Conservation (phyloP, 441 rosid genomes). For the Theobroma grandiflorum region DNA sequence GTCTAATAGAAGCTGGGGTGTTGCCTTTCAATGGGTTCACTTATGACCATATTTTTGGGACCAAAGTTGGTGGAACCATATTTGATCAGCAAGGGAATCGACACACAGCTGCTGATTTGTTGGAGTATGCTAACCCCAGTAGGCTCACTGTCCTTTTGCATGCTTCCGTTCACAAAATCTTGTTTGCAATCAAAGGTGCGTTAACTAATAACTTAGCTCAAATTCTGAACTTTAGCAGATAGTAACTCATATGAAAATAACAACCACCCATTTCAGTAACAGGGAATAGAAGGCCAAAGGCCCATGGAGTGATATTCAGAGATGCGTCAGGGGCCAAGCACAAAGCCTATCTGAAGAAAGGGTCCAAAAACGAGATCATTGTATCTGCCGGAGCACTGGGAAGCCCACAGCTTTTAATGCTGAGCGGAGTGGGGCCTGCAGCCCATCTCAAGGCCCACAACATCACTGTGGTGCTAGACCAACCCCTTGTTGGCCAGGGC, state of each 20-base stretch:
- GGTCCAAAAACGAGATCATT: conserved; percentile 61
- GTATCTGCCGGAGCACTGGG: conserved; percentile 81
- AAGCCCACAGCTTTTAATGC: conserved; percentile 86
- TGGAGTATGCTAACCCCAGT: conserved; percentile 63
- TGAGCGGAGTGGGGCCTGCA: conserved; percentile 87
- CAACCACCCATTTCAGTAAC: neutral
- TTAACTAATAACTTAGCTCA: neutral
- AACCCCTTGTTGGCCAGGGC: conserved; percentile 78
- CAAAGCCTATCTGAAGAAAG: conserved; percentile 63
- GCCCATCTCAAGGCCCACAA: conserved; percentile 60
- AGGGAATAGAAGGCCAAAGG: conserved; percentile 58
- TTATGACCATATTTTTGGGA: conserved; percentile 84
- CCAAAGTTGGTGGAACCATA: conserved; percentile 87
- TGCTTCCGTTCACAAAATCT: conserved; percentile 65
- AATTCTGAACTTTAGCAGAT: neutral
- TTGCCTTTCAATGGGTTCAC: conserved; percentile 84
- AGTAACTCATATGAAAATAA: neutral
- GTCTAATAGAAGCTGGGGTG: conserved; percentile 77
- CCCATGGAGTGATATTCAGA: conserved; percentile 67
- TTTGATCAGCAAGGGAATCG: conserved; percentile 69
- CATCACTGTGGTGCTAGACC: conserved; percentile 65
- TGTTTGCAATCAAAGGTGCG: conserved; percentile 59
- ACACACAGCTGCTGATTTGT: conserved; percentile 84
- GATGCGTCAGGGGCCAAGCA: conserved; percentile 60
- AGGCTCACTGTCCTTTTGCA: conserved; percentile 70